A percentile compares a stretch with the other conserved stretches of the same genome.
Evolutionary conservation across 1,139 yeast genomes (phyloP).

Genomic region (Kurtzmaniella quercitrusa): DNA sequence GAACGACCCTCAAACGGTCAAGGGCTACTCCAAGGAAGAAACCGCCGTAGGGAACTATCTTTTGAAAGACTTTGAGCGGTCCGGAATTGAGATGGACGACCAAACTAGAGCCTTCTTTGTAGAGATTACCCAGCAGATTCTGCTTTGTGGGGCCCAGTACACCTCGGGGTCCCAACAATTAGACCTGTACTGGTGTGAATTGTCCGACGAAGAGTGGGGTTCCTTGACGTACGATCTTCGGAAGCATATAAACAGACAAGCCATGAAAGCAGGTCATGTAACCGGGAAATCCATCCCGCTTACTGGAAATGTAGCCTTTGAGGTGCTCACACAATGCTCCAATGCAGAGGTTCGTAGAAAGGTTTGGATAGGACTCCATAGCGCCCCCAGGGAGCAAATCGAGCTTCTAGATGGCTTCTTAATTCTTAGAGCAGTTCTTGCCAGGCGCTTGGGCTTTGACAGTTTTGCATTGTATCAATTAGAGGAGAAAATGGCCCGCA

Average conservation of each 20-base stretch:
- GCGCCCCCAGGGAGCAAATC: slow-evolving; percentile 56
- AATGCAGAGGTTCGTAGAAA: slow-evolving; percentile 56
- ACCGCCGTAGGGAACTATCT: slow-evolving; percentile 75
- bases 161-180: slow-evolving; percentile 49
- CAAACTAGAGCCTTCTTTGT: slow-evolving; percentile 68
- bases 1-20: slow-evolving; percentile 31
- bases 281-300: slow-evolving; percentile 48
- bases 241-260: slow-evolving; percentile 24
- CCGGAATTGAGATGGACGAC: slow-evolving; percentile 83
- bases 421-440: slow-evolving; percentile 64
- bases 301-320: slow-evolving; percentile 63
- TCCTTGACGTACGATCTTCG: slow-evolving; percentile 22
- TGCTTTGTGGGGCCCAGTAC: slow-evolving; percentile 79
- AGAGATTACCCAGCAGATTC: slow-evolving; percentile 73
- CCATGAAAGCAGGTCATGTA: slow-evolving; percentile 14
- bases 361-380: slow-evolving; percentile 74
- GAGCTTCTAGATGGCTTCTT: slow-evolving; percentile 54
- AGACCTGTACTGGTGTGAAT: slow-evolving; percentile 36
- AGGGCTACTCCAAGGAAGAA: slow-evolving; percentile 62
- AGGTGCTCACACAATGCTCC: slow-evolving; percentile 57
- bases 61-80: slow-evolving; percentile 80
- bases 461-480: slow-evolving; percentile 80
- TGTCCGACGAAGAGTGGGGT: slow-evolving; percentile 29
- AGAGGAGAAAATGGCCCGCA: slow-evolving; percentile 86
- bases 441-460: slow-evolving; percentile 66